phyloP scores from a whole-genome alignment of 1,284 basidiomycete species.

The Malassezia yamatoensis region DNA sequence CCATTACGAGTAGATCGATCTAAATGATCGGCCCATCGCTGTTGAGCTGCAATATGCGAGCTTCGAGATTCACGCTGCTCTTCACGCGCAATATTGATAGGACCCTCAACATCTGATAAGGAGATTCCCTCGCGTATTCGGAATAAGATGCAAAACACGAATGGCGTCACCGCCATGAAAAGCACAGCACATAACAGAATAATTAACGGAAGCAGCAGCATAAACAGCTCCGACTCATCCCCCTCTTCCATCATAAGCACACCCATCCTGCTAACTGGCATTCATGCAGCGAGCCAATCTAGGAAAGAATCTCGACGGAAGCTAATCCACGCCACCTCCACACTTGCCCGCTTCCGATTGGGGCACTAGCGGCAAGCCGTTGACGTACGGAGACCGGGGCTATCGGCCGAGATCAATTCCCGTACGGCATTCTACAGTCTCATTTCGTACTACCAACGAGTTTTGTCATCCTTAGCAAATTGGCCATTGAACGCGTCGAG shows the following conservation, averaged over 20 bases:
- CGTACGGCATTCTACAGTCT: background rate
- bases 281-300: background rate
- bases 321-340: background rate
- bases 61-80: slow-evolving; percentile 64
- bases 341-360: background rate
- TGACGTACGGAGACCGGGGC: background rate
- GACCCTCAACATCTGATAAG: slow-evolving; percentile 77
- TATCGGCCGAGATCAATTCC: background rate
- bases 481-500: slow-evolving; percentile 3
- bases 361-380: background rate
- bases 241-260: background rate
- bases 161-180: slow-evolving; percentile 43
- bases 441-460: slow-evolving; percentile 4
- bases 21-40: slow-evolving; percentile 80
- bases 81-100: slow-evolving; percentile 81
- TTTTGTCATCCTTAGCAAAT: slow-evolving; percentile 25
- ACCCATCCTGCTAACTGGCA: background rate
- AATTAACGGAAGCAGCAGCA: slow-evolving; percentile 54
- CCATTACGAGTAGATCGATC: slow-evolving; percentile 60
- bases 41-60: slow-evolving; percentile 78
- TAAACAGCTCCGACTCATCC: slow-evolving; percentile 17
- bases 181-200: slow-evolving; percentile 83
- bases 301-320: no score
- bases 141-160: slow-evolving; percentile 38
- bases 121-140: slow-evolving; percentile 46